A percentile compares a stretch with the other conserved stretches of the same genome.
phyloP scores from a whole-genome alignment of 148 eudicot genomes.

The Heliosperma pusillum region DNA sequence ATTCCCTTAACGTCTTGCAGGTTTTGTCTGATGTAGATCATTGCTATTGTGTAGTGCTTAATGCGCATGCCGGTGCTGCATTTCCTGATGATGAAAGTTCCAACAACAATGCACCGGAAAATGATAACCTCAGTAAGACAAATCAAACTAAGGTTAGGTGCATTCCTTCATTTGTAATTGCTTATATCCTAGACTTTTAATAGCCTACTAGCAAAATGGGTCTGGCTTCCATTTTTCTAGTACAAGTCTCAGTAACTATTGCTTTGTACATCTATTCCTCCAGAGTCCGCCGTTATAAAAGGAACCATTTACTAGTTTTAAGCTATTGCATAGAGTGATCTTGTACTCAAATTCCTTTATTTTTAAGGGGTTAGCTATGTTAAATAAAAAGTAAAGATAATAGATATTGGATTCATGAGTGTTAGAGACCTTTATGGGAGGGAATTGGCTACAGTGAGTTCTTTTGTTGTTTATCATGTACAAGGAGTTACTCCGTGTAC shows the following conservation, averaged over 20 bases:
- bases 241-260: background rate
- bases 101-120: slow-evolving; percentile 34
- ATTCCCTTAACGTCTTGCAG: slow-evolving; percentile 35
- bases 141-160: slow-evolving; percentile 61
- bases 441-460: too few relatives aligned
- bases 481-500: too few relatives aligned
- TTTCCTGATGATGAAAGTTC: slow-evolving; percentile 56
- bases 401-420: too few relatives aligned
- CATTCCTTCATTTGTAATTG: background rate
- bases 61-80: slow-evolving; percentile 91
- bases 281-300: background rate
- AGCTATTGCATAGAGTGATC: background rate
- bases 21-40: slow-evolving; percentile 89
- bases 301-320: background rate
- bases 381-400: background rate
- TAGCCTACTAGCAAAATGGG: background rate
- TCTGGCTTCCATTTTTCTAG: background rate
- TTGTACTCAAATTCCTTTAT: background rate
- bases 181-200: too few relatives aligned
- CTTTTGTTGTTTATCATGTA: too few relatives aligned
- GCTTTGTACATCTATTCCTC: background rate
- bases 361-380: background rate
- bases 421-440: too few relatives aligned
- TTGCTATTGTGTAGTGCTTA: slow-evolving; percentile 92
- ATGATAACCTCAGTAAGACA: slow-evolving; percentile 38